phyloP scores from a whole-genome alignment of 306 rosid species.

The Vigna hirtella region DNA sequence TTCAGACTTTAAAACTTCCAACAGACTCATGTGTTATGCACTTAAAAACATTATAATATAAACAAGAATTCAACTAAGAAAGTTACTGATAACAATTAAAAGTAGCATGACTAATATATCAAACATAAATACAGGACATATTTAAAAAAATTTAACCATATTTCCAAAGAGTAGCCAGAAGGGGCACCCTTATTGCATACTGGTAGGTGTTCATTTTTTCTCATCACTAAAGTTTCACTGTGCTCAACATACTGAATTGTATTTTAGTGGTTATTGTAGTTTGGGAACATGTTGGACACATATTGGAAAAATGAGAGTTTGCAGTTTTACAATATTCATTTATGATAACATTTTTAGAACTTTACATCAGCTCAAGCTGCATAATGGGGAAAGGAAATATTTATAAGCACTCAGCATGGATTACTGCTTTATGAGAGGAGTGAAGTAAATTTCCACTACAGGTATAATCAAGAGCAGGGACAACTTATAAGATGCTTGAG shows the following conservation, averaged over 20 bases:
- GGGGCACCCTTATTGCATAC: not conserved
- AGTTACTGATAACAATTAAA: slow-evolving; percentile 11
- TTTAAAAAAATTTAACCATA: no score
- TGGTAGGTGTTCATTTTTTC: no score
- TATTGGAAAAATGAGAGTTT: slow-evolving; percentile 2
- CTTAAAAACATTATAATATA: not conserved
- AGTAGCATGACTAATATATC: not conserved
- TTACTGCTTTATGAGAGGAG: not conserved
- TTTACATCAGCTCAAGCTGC: not conserved
- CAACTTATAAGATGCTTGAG: not conserved
- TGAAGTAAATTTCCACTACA: slow-evolving; percentile 18
- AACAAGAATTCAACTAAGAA: not conserved
- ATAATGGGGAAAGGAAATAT: not conserved
- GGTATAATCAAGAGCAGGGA: not conserved
- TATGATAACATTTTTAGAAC: slow-evolving; percentile 5
- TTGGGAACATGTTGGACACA: no score
- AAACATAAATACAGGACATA: not conserved
- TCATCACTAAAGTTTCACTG: no score
- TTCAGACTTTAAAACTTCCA: not conserved
- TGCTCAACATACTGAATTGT: no score
- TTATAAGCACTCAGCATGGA: not conserved
- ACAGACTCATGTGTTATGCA: not conserved
- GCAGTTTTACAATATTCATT: not conserved
- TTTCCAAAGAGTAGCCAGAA: slow-evolving; percentile 5
- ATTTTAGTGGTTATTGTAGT: no score